Percentiles rank a stretch among this genome's conserved stretches.
These are phyloP conservation scores for Colletotrichum lupini DNA, from an alignment of 2,329 filamentous ascomycete species.

Conservation along the genomic window DNA sequence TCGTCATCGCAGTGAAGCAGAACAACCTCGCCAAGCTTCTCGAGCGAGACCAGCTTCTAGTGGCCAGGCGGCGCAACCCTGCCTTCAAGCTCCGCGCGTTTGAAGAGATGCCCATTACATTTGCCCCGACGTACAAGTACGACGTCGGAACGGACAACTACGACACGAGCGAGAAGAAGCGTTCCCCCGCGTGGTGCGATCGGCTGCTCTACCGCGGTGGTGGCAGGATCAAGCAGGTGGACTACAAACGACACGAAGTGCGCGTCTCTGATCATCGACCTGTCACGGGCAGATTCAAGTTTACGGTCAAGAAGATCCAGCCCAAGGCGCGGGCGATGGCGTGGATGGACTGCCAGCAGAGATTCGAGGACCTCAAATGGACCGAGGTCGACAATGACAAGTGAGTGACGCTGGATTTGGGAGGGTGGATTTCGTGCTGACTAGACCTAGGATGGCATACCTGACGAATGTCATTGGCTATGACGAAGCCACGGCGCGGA, in stretches of 20 bases:
- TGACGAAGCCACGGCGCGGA: constrained; percentile 33
- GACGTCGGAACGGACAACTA: constrained; percentile 95
- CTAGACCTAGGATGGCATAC: constrained; percentile 30
- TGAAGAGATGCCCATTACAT: constrained; percentile 89
- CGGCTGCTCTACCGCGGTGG: constrained; percentile 86
- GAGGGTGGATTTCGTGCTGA: not conserved
- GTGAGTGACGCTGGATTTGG: constrained; percentile 63
- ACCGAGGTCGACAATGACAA: constrained; percentile 78
- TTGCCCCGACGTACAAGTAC: constrained; percentile 98
- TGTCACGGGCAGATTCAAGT: constrained; percentile 85
- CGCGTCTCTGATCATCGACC: constrained; percentile 92
- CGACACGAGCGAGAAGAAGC: constrained; percentile 93
- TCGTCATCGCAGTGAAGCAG: constrained; percentile 84
- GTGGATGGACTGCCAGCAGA: constrained; percentile 79
- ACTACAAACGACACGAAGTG: constrained; percentile 91
- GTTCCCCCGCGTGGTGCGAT: constrained; percentile 97
- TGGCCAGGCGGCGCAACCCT: constrained; percentile 89
- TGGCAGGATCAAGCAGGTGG: constrained; percentile 85
- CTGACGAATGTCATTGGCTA: constrained; percentile 36
- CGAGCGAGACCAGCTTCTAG: constrained; percentile 91
- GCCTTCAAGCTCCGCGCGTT: constrained; percentile 90
- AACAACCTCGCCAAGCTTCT: constrained; percentile 88
- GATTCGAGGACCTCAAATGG: constrained; percentile 78
- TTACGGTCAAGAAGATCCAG: constrained; percentile 86
- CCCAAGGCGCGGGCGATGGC: constrained; percentile 71